Conservation (phyloP, 225 moss, liverwort and hornwort species). For the Marchantia polymorpha region DNA sequence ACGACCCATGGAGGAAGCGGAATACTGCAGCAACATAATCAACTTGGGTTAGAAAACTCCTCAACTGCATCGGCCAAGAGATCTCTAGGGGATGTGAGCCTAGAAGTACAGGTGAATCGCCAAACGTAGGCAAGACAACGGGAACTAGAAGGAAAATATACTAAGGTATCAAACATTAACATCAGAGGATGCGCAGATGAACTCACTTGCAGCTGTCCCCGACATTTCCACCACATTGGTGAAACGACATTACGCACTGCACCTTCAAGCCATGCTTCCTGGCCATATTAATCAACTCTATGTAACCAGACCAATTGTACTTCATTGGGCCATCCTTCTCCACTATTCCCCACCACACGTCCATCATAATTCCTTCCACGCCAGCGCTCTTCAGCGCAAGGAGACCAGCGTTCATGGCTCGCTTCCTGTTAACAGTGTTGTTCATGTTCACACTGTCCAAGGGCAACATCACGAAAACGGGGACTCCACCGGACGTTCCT, state of each 20-base stretch:
- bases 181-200: neutral
- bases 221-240: slow-evolving; percentile 40
- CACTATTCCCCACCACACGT: slow-evolving; percentile 45
- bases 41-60: neutral
- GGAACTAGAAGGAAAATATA: no score
- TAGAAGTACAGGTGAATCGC: neutral
- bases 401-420: slow-evolving; percentile 31
- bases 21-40: slow-evolving; percentile 5
- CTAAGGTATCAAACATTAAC: neutral
- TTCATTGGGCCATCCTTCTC: slow-evolving; percentile 34
- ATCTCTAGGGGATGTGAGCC: no score
- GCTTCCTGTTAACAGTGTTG: slow-evolving; percentile 30
- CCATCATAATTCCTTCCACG: slow-evolving; percentile 43
- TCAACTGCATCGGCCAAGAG: neutral
- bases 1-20: slow-evolving; percentile 34
- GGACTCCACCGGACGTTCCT: slow-evolving; percentile 27
- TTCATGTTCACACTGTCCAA: slow-evolving; percentile 37
- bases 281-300: slow-evolving; percentile 27
- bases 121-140: neutral
- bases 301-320: slow-evolving; percentile 38
- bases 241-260: slow-evolving; percentile 43
- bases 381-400: slow-evolving; percentile 35
- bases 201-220: slow-evolving; percentile 42
- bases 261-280: slow-evolving; percentile 38
- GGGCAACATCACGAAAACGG: slow-evolving; percentile 33